These are phyloP conservation scores for Phytophthora cajani DNA, from an alignment of 352 stramenopile species.

Conservation along the genomic window DNA sequence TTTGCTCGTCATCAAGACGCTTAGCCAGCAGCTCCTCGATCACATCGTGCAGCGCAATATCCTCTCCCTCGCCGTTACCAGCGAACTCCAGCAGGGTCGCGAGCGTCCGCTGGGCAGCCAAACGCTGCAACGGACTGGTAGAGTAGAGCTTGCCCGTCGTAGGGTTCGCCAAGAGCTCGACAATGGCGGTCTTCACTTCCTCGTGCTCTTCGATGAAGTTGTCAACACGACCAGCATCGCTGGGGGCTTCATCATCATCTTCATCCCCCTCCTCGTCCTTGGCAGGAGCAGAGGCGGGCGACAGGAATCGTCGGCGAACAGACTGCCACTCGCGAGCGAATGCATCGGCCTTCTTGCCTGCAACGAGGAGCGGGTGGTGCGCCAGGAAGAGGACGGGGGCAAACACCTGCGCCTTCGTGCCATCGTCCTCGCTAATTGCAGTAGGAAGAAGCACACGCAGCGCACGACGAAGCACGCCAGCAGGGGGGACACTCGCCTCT, in stretches of 20 bases:
- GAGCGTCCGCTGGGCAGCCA: constrained; percentile 73
- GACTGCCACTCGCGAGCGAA: constrained; percentile 77
- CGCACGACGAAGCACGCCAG: constrained; percentile 66
- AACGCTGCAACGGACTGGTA: constrained; percentile 47
- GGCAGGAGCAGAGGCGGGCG: constrained; percentile 9
- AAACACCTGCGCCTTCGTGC: constrained; percentile 57
- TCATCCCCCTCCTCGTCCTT: constrained; percentile 49
- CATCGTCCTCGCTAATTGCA: constrained; percentile 39
- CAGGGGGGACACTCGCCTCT: constrained; percentile 51
- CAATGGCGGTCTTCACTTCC: constrained; percentile 61
- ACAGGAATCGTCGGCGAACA: constrained; percentile 70
- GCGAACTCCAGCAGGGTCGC: constrained; percentile 80
- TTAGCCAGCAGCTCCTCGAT: constrained; percentile 69
- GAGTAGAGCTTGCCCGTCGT: constrained; percentile 67
- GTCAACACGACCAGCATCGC: constrained; percentile 70
- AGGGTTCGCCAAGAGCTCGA: constrained; percentile 52
- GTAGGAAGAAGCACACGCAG: constrained; percentile 63
- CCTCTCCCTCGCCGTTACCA: constrained; percentile 81
- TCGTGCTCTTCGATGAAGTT: constrained; percentile 81
- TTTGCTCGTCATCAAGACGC: constrained; percentile 53
- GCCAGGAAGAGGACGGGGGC: constrained; percentile 57
- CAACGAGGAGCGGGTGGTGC: constrained; percentile 81
- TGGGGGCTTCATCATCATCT: constrained; percentile 53
- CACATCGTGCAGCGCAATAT: constrained; percentile 72
- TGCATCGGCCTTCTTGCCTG: constrained; percentile 49